Base-by-base conservation (phyloP, 139 green algal species). In the Microglena sp. region DNA sequence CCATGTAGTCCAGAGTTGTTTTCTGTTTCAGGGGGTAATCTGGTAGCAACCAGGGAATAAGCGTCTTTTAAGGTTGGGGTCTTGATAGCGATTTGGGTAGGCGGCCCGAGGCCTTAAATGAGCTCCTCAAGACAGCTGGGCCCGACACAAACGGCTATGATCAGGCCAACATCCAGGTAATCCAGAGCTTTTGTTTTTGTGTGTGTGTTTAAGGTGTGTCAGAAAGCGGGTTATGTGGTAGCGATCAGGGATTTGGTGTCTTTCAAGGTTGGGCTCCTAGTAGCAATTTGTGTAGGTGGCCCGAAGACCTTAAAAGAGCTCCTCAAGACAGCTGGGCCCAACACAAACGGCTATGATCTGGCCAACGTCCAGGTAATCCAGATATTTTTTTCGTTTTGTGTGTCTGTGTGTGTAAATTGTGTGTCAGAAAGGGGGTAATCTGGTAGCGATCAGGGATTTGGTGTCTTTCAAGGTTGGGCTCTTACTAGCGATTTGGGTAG, bases 301-400 rank as follows among this genome's bases (percentile, higher is more conserved):
- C 46, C 62, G 69, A 22, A n/a, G 15, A n/a, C n/a, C n/a, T n/a
- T 77, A 2, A 18, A 74, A 27, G 55, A 61, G 56, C 59, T 86
- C 70, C 72, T 88, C 30, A 62, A 71, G 5, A 40, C 24, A 4
- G 74, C 68, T 2, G 81, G 74, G 0, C 83, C 81, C 24, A 44
- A 33, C 3, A 77, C 69, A 3, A 57, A 61, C 46, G 62, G 58
- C 8, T 70, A 80, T 60, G 61, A 80, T 40, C 69, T 85, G 2
- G 56, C 44, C 44, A 82, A 87, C 56, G 70, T 79, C 62, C 67
- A 79, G 72, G 72, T 78, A 35, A 60, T 5, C 29, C 8, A 35
- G 22, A 24, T 22, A 22, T 18, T 44, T 34, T 62, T 29, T 36
- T 8, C 27, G 7, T n/a, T 62, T n/a, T n/a, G n/a, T n/a, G n/a